Conservation (phyloP, 2,329 filamentous ascomycete genomes). For the Hypoxylon sp. region DNA sequence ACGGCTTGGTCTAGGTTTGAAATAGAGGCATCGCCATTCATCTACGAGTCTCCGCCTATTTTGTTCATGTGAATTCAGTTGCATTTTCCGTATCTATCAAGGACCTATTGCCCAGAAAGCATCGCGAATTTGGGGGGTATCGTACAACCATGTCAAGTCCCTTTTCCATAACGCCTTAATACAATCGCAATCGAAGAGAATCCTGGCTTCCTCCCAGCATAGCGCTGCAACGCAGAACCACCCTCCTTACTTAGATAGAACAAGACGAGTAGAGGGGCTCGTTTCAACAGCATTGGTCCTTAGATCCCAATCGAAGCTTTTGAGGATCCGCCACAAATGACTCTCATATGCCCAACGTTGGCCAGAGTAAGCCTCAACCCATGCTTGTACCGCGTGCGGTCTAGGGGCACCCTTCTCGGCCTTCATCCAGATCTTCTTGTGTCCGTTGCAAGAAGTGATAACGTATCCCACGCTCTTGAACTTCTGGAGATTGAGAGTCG, state of each 20-base stretch:
- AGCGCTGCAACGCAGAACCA: conserved; percentile 33
- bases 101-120: conserved; percentile 15
- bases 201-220: conserved; percentile 21
- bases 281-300: conserved; percentile 77
- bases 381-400: conserved; percentile 53
- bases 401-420: conserved; percentile 61
- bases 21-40: conserved; percentile 40
- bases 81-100: not conserved
- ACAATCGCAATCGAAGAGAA: not conserved
- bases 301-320: conserved; percentile 76
- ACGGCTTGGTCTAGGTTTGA: conserved; percentile 14
- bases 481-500: conserved; percentile 60
- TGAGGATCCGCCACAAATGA: conserved; percentile 45
- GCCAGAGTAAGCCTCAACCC: conserved; percentile 58
- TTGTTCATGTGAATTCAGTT: conserved; percentile 10
- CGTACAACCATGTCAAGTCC: conserved; percentile 16
- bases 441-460: conserved; percentile 66
- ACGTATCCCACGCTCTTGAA: conserved; percentile 71
- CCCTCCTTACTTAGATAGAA: conserved; percentile 51
- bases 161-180: conserved; percentile 25
- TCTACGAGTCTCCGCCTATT: not conserved
- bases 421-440: conserved; percentile 74
- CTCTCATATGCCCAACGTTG: conserved; percentile 10
- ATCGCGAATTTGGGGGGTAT: conserved; percentile 38
- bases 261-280: conserved; percentile 62